phyloP scores from a whole-genome alignment of 441 rosid genomes.

The Gossypium davidsonii region DNA sequence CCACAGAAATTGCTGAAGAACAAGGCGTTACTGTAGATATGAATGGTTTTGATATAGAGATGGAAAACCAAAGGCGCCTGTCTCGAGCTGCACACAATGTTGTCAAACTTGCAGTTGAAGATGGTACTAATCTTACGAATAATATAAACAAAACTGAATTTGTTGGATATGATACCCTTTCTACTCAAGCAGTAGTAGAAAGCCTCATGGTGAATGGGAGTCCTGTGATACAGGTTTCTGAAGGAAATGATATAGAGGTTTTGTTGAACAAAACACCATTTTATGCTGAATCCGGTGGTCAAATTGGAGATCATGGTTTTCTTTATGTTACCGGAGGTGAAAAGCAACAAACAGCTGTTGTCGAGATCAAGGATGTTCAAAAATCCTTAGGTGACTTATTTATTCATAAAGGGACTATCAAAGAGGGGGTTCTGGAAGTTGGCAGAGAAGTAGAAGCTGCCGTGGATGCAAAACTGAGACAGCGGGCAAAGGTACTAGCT shows the following conservation, averaged over 20 bases:
- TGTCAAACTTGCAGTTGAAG: constrained; percentile 64
- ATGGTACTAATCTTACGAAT: constrained; percentile 44
- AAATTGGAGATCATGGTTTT: constrained; percentile 78
- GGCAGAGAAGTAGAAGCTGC: constrained; percentile 86
- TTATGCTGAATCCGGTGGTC: constrained; percentile 96
- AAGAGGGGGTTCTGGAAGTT: constrained; percentile 72
- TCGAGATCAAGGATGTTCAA: constrained; percentile 79
- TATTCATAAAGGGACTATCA: constrained; percentile 77
- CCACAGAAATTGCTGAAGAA: constrained; percentile 77
- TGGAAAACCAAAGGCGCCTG: constrained; percentile 83
- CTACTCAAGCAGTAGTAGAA: constrained; percentile 61
- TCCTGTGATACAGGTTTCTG: constrained; percentile 65
- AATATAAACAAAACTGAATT: constrained; percentile 64
- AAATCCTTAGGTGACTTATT: constrained; percentile 60
- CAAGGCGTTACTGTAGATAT: constrained; percentile 58
- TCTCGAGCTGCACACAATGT: constrained; percentile 85
- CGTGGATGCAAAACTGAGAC: constrained; percentile 70
- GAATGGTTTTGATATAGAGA: constrained; percentile 63
- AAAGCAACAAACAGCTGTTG: constrained; percentile 44
- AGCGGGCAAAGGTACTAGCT: constrained; percentile 59
- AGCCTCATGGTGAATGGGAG: constrained; percentile 73
- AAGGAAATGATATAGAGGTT: constrained; percentile 82
- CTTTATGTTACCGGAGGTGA: constrained; percentile 47
- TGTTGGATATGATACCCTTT: constrained; percentile 71
- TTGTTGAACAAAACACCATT: constrained; percentile 81